Evolutionary conservation across 2,329 filamentous ascomycete species (phyloP), one percentile per base, ranked within the genome.

Genomic region (Ceratocystis eucalypticola): DNA sequence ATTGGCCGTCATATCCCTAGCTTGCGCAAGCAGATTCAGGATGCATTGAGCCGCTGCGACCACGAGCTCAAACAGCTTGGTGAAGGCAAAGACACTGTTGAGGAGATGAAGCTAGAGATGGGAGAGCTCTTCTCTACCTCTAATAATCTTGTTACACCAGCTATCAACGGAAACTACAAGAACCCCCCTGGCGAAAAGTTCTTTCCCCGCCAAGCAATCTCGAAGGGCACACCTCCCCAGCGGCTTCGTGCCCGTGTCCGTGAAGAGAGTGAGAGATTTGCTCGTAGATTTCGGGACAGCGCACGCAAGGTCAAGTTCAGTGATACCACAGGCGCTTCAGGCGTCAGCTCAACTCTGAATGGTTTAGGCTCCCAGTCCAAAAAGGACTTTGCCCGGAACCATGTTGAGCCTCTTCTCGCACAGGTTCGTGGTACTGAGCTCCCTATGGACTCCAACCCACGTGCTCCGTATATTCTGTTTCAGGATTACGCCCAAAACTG

Each of bases 161-260:
- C 80, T 48, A 78, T 81, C 30, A 79, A 81, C 65, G 80, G 80
- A 62, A 80, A 80, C 73, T 82, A 82, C 76, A 82, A 82, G 74
- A 81, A 81, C 68, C 80, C 80, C 0, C 79, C 80, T 17, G 78
- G 78, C 66, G 79, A 80, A 70, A 76, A 74, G 65, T 82, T 82
- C 74, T 82, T 82, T 71, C 75, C 79, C 5, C 74, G 78, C 7
- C 78, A 79, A 10, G 79, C 78, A 2, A 78, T 76, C 55, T 77
- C 79, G 12, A 77, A 78, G 67, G 80, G 79, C 28, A 82, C 80
- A 0, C 80, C 80, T 0, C 76, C 79, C 0, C 79, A 81, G 66
- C 80, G 81, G 69, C 74, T 82, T 5, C 77, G 80, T 5, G 80
- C 80, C 2, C 77, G 80, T 1, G 79, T 79, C 5, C 76, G 79